Evolutionary conservation across 345 rosid species (phyloP), one percentile per base, ranked within the genome.

Genomic region (Cardamine chenopodiifolia): DNA sequence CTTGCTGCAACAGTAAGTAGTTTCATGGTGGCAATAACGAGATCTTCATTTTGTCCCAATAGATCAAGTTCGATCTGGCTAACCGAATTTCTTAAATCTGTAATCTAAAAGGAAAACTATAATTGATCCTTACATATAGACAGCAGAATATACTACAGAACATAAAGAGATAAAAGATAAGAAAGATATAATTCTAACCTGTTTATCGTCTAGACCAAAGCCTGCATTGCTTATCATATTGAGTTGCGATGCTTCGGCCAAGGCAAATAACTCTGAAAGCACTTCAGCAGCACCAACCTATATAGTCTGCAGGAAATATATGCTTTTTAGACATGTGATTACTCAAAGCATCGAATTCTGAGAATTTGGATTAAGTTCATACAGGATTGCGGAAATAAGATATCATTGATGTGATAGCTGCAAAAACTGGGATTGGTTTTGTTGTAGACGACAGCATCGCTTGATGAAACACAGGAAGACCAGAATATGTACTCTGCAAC

Each of bases 361-460:
- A 29, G 22, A 58, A 59, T 50, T 68, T 11, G 56, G 68, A 66
- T 68, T 37, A 79, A 73, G 59, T 72, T 32, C 83, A 73, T 90
- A 94, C 97, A 66, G 86, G 80, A 84, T 86, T 79, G 45, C 72
- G 85, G 67, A 76, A 80, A 78, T 81, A 90, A 57, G 97, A 92
- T 64, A 86, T 81, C 88, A 95, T 83, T 55, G 99, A 95, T 54
- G 87, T 69, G 76, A 81, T 79, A 71, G 97, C 93, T 19, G 89
- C 82, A 81, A 83, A 85, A 78, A 90, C 89, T 73, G 97, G 84
- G 79, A 85, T 72, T 54, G 88, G 89, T 82, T 89, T 89, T 31
- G 85, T 78, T 61, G 88, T 82, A 61, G 90, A 79, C 75, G 96
- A 94, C 76, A 91, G 83, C 81, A 90, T 69, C 39, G 89, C 90